Percentiles rank a stretch among this genome's conserved stretches.
Conservation (phyloP, 805 yeast genomes). For the Candida broadrunensis region DNA sequence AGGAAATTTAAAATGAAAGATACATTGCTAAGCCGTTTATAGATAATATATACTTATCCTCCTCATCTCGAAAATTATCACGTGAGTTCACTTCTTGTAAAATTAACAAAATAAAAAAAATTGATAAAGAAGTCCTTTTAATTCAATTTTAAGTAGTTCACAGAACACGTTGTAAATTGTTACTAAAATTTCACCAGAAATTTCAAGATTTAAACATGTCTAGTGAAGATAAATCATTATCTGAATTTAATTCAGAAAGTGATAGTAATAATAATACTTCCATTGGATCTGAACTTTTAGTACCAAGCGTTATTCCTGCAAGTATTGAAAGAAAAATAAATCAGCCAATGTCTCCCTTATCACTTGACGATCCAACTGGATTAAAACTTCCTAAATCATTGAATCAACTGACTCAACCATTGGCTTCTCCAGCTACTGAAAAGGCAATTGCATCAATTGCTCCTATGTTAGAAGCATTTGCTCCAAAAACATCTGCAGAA, state of each 20-base stretch:
- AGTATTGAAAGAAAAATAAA: constrained; percentile 11
- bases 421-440: constrained; percentile 30
- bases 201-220: constrained; percentile 1
- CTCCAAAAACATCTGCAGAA: constrained; percentile 56
- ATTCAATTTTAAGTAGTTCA: too few species aligned
- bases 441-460: constrained; percentile 78
- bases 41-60: too few species aligned
- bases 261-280: neutral
- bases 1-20: neutral
- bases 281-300: too few species aligned
- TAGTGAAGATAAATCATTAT: constrained; percentile 2
- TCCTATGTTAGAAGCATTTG: constrained; percentile 70
- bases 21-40: too few species aligned
- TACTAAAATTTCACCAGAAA: too few species aligned
- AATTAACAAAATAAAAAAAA: too few species aligned
- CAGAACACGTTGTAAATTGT: too few species aligned
- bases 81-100: too few species aligned
- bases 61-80: too few species aligned
- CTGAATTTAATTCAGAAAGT: neutral
- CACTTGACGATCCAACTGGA: constrained; percentile 16
- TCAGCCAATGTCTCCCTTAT: constrained; percentile 35
- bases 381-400: neutral
- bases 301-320: neutral
- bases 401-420: neutral
- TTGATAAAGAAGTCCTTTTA: too few species aligned